Conservation (phyloP, 768 basidiomycete genomes). For the Amylocystis lapponica region DNA sequence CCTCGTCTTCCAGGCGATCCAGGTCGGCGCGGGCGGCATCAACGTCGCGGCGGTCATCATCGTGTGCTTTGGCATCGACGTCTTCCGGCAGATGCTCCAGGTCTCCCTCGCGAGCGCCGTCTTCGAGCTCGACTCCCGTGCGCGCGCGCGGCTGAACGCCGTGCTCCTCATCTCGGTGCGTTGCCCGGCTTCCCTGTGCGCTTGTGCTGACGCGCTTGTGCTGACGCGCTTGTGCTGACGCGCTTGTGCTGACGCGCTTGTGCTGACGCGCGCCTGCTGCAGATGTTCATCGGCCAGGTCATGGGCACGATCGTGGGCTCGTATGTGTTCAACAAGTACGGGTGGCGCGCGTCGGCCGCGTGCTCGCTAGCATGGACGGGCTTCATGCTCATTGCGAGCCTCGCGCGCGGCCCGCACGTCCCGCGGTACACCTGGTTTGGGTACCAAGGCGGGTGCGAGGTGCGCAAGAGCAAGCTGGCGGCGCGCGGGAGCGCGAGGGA, state of each 20-base stretch:
- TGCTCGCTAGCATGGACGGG: slow-evolving; percentile 54
- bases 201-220: no score
- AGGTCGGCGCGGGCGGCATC: slow-evolving; percentile 64
- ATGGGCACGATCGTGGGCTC: slow-evolving; percentile 76
- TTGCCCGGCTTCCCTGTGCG: neutral
- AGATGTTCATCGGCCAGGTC: slow-evolving; percentile 73
- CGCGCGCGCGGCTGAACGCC: slow-evolving; percentile 63
- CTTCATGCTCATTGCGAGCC: slow-evolving; percentile 48
- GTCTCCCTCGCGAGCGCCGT: slow-evolving; percentile 59
- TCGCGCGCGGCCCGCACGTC: slow-evolving; percentile 63
- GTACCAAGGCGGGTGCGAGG: slow-evolving; percentile 45
- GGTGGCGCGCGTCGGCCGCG: slow-evolving; percentile 63
- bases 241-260: no score
- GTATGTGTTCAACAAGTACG: slow-evolving; percentile 57
- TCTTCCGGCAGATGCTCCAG: slow-evolving; percentile 72
- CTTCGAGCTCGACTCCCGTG: slow-evolving; percentile 15
- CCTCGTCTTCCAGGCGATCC: slow-evolving; percentile 51
- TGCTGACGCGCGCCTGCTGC: neutral
- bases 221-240: no score
- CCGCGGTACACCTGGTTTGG: slow-evolving; percentile 57
- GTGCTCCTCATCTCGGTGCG: slow-evolving; percentile 63
- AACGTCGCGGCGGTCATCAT: slow-evolving; percentile 67
- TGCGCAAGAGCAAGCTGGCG: neutral
- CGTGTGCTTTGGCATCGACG: slow-evolving; percentile 62
- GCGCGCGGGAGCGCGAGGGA: neutral